Base-by-base conservation (phyloP, 768 basidiomycete genomes). In the Cystoderma amianthinum region DNA sequence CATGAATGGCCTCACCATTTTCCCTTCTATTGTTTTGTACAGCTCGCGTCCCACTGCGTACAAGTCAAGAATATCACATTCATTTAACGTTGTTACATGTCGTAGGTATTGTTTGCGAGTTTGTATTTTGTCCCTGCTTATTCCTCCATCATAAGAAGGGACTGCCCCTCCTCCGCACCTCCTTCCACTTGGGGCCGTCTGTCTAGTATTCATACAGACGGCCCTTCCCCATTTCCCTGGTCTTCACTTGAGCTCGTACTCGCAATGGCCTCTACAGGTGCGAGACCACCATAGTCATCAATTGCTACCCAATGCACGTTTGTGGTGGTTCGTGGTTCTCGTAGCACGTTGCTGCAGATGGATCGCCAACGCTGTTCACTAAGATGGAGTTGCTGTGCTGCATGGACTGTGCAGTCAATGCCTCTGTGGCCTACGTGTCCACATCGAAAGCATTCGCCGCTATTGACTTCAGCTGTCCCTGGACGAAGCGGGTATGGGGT, bases 161-260 rank as follows among this genome's bases (percentile, higher is more conserved):
- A 30, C 15, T 30, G 28, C 15, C 15, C 10, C 15, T 9, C 28
- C 28, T 15, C 15, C 28, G 10, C 15, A 9, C 10, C 10, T 15
- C 28, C 10, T 30, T 30, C 9, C 28, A 30, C 17, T 36, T 10
- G 17, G 35, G 42, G 42, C 42, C 15, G 15, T 37, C 34, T 43
- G 34, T 15, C 36, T 17, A 22, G n/a, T 28, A 22, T 32, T 35
- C 23, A 41, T 7, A 20, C 21, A 18, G 33, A 40, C 18, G 32
- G 39, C 44, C 44, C 44, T 45, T 45, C 39, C 32, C 33, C 34
- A 19, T 45, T 45, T 45, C 44, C 44, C 39, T 40, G 39, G 11
- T 24, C 15, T 30, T 9, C n/a, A n/a, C 28, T 30, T n/a, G n/a
- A 30, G 28, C 15, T 30, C 15, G 28, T 30, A 30, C 9, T 17